Conservation (phyloP, 106 monocot genomes). For the Apostasia ramifera region DNA sequence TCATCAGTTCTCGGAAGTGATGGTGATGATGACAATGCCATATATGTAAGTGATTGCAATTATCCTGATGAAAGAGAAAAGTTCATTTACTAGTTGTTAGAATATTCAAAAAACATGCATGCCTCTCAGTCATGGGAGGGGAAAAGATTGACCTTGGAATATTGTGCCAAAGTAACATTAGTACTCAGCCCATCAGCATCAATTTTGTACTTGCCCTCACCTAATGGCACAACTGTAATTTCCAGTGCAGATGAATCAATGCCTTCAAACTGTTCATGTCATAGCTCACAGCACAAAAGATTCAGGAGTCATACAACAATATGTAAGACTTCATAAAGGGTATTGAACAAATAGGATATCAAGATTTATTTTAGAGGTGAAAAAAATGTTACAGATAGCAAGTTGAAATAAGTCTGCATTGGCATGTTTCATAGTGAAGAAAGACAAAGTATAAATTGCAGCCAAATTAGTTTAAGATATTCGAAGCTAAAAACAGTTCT, state of each 20-base stretch:
- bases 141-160: constrained; percentile 40
- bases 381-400: neutral
- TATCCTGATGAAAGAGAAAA: constrained; percentile 36
- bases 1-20: constrained; percentile 54
- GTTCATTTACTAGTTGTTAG: neutral
- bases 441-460: neutral
- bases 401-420: neutral
- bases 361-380: neutral
- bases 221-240: constrained; percentile 44
- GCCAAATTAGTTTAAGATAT: neutral
- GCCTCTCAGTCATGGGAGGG: neutral
- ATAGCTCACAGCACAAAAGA: neutral
- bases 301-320: neutral
- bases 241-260: constrained; percentile 36
- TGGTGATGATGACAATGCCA: constrained; percentile 85
- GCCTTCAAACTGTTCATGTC: constrained; percentile 42
- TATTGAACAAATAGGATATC: neutral
- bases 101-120: neutral
- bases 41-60: constrained; percentile 65
- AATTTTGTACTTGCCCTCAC: constrained; percentile 55
- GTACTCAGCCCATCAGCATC: constrained; percentile 51
- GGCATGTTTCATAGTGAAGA: neutral
- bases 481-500: neutral
- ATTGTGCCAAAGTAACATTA: constrained; percentile 54
- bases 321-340: no score